phyloP scores from a whole-genome alignment of 345 rosid genomes.

The Turritis glabra region DNA sequence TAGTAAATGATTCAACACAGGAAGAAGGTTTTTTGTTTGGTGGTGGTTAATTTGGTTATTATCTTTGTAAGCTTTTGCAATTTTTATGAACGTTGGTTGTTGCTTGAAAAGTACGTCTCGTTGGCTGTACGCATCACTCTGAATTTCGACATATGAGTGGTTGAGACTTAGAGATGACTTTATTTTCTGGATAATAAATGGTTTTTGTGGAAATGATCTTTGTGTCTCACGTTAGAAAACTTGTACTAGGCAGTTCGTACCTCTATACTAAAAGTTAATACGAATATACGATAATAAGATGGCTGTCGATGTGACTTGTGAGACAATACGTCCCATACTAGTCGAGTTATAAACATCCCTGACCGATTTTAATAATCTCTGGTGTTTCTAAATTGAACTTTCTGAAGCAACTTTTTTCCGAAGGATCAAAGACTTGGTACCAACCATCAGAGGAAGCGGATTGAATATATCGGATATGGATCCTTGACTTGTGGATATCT shows the following conservation, averaged over 20 bases:
- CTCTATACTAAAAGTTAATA: not conserved
- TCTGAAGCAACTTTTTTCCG: no score
- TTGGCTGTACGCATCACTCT: no score
- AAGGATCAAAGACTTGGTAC: not conserved
- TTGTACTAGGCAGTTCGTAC: not conserved
- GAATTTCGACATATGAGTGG: constrained; percentile 29
- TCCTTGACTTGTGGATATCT: no score
- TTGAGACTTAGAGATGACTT: constrained; percentile 8
- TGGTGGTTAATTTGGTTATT: constrained; percentile 15
- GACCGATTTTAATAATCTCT: no score
- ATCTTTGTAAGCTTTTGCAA: not conserved
- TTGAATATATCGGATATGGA: not conserved
- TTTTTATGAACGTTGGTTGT: not conserved
- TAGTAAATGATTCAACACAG: not conserved
- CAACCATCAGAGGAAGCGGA: not conserved
- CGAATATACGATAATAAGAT: not conserved
- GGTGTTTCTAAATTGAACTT: not conserved
- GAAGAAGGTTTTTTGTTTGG: not conserved
- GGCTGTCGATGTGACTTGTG: not conserved
- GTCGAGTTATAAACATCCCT: no score
- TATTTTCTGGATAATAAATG: not conserved
- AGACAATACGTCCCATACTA: no score
- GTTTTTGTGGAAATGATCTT: not conserved
- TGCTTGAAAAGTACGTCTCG: constrained; percentile 22
- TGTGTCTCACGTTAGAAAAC: not conserved